phyloP scores from a whole-genome alignment of 2,329 filamentous ascomycete species.

The Nemania diffusa region DNA sequence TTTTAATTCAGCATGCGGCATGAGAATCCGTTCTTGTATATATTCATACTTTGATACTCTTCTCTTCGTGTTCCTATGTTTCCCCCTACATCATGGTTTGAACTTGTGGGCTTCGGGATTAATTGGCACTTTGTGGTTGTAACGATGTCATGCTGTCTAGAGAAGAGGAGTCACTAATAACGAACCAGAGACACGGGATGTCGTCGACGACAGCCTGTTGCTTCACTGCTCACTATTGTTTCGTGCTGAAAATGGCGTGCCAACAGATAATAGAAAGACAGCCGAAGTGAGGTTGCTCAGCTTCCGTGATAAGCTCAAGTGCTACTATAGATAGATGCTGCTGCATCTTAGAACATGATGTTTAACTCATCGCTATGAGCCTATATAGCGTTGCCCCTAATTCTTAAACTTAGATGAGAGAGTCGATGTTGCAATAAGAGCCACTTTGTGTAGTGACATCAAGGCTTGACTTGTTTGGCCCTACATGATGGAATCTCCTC shows the following conservation, averaged over 20 bases:
- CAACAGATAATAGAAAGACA: neutral
- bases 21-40: constrained; percentile 31
- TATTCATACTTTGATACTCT: constrained; percentile 30
- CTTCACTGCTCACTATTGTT: neutral
- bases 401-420: neutral
- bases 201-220: neutral
- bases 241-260: neutral
- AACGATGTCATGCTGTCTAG: neutral
- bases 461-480: neutral
- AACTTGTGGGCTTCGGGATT: neutral
- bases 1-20: constrained; percentile 7
- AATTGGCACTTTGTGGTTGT: neutral
- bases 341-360: neutral
- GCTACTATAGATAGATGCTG: neutral
- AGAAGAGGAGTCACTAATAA: neutral
- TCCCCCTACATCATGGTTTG: neutral
- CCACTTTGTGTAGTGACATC: neutral
- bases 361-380: neutral
- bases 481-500: neutral
- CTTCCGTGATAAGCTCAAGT: neutral
- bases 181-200: constrained; percentile 3
- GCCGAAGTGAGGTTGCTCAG: neutral
- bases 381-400: neutral
- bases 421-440: neutral
- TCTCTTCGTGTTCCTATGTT: constrained; percentile 5